Evolutionary conservation across 1,139 yeast genomes (phyloP), one percentile per base, ranked within the genome.

Genomic region (Sporopachydermia cereana): DNA sequence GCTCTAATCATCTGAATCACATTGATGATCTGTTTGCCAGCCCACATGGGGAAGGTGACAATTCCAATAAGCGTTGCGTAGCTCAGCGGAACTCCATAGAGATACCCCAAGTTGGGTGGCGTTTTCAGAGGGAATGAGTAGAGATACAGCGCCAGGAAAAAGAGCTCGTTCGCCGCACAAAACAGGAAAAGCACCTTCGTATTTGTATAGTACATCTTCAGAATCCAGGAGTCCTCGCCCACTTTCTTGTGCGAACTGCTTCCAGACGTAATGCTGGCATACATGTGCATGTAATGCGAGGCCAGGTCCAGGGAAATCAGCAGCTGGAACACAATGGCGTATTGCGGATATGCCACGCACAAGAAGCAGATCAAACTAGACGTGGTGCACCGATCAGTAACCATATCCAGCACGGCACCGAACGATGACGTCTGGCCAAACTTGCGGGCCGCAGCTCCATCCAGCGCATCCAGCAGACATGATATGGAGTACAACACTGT

Each of bases 331-430:
- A 80, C 57, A 17, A 84, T 64, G 44, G 72, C 76, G 53, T 65
- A 71, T 34, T 56, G 53, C 7, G 97, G 97, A 58, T 85, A 89
- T 45, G 84, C 71, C 41, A 84, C 79, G 54, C 93, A 77, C 49
- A 93, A 71, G 62, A 77, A 91, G 60, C 95, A 88, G 54, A 88
- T 79, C 57, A 93, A 72, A 21, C 95, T 84, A 14, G 95, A 77
- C 0, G 99, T 93, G 23, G 98, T 91, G 61, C 97, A 91, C 59
- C 99, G 74, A 60, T 93, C 99, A 24, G 98, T 91, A 31, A 93
- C 97, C 99, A 93, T 93, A 64, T 93, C 99, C 56, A 93, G 72
- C 21, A 93, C 95, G 14, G 98, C 97, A 30, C 98, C 99, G 56
- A 88, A 86, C 53, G 77, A 75, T 31, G 96, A 85, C 16, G 96